Evolutionary conservation across 2,329 filamentous ascomycete genomes (phyloP).

Genomic region (Colletotrichum incanum): DNA sequence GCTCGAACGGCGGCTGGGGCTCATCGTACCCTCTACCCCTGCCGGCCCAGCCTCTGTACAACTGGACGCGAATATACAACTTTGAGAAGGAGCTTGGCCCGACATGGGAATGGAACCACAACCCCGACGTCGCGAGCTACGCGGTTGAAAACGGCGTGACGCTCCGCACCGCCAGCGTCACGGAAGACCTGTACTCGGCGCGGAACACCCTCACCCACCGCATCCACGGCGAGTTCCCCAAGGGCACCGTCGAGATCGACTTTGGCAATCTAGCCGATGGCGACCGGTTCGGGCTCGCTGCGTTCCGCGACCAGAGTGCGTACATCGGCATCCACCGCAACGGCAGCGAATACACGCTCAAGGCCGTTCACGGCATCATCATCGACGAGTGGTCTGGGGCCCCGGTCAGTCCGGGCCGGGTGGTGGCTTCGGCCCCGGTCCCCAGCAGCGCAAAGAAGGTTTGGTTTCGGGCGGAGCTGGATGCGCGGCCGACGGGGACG

Average conservation of each 20-base stretch:
- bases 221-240: conserved; percentile 61
- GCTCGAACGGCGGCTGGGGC: conserved; percentile 64
- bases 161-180: conserved; percentile 66
- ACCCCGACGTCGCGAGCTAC: conserved; percentile 67
- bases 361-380: conserved; percentile 56
- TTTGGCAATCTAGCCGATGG: conserved; percentile 64
- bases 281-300: conserved; percentile 66
- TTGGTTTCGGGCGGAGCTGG: conserved; percentile 47
- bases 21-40: conserved; percentile 59
- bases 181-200: conserved; percentile 64
- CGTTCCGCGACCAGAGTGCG: conserved; percentile 68
- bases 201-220: conserved; percentile 65
- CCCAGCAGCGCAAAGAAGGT: conserved; percentile 43
- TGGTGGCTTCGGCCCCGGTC: conserved; percentile 45
- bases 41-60: conserved; percentile 41
- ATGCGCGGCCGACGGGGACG: conserved; percentile 46
- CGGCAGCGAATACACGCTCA: conserved; percentile 49
- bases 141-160: conserved; percentile 61
- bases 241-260: conserved; percentile 66
- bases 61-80: conserved; percentile 58
- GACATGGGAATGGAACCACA: conserved; percentile 76
- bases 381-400: conserved; percentile 52
- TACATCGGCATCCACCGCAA: conserved; percentile 67
- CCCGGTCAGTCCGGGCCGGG: conserved; percentile 43
- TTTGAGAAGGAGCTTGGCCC: conserved; percentile 60